Evolutionary conservation across 2,329 filamentous ascomycete genomes (phyloP), one percentile per base, ranked within the genome.

Genomic region (Macroventuria anomochaeta): DNA sequence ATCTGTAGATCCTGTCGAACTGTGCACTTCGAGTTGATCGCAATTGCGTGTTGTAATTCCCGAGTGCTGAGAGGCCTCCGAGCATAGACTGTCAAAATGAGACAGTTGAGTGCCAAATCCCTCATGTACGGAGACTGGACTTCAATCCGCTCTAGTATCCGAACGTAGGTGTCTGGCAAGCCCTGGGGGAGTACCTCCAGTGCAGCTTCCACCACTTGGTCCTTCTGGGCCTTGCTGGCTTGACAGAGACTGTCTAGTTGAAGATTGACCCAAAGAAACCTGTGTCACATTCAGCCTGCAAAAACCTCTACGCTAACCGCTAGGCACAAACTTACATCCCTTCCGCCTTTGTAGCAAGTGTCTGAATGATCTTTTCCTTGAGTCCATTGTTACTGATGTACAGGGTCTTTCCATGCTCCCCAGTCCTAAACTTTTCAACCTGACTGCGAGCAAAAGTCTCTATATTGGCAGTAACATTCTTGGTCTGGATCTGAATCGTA

Each of bases 221-320:
- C 51, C 18, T 49, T 61, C 21, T 23, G 40, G 5, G 50, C 53
- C 23, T 57, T 55, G 49, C 61, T 62, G 18, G 55, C 49, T 55
- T 48, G 38, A 26, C 54, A 58, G 3, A 67, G 48, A 32, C 43
- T 59, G 20, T 65, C 51, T 13, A 67, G 42, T 15, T 65, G 60
- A 29, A 64, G 61, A 11, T 59, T 57, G 25, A 60, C 63, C 59
- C 61, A 64, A 38, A 63, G 53, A 56, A 64, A 67, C 62, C 62
- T 65, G 26, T 18, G 0, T 38, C 4, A 17, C 10, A 2, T 62
- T 11, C n/a, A 63, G 54, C 44, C 6, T 20, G 12, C n/a, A 46
- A 7, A 44, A 4, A 17, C 20, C 13, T 26, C 11, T 8, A 32
- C 6, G 8, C 3, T 28, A 0, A 31, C 2, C 15, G 18, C 28